phyloP scores from a whole-genome alignment of 805 yeast genomes.

The Candida yuanshanica region DNA sequence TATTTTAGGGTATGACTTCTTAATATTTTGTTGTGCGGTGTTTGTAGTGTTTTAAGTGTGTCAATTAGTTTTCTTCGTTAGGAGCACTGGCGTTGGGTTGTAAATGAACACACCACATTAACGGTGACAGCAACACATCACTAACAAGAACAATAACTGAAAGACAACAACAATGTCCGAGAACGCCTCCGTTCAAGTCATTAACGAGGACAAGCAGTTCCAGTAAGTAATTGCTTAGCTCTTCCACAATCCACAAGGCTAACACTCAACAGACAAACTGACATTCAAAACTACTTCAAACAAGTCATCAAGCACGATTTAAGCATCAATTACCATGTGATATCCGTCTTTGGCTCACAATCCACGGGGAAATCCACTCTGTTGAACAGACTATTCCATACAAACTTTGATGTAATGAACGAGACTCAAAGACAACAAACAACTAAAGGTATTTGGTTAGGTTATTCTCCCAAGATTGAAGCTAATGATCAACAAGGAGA shows the following conservation, averaged over 20 bases:
- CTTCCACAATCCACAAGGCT: not conserved
- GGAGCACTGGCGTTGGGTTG: too few species aligned
- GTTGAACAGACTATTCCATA: conserved; percentile 78
- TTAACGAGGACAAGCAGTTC: conserved; percentile 47
- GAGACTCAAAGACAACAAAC: conserved; percentile 84
- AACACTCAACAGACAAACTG: conserved; percentile 5
- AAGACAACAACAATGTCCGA: not conserved
- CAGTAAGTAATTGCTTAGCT: conserved; percentile 19
- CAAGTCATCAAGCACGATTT: conserved; percentile 34
- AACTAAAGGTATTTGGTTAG: conserved; percentile 78
- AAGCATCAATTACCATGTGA: conserved; percentile 79
- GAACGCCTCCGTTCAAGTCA: conserved; percentile 41
- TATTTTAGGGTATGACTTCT: too few species aligned
- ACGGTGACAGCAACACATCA: too few species aligned
- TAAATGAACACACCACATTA: too few species aligned
- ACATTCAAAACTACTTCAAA: conserved; percentile 23
- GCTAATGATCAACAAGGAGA: conserved; percentile 14
- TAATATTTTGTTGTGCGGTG: too few species aligned
- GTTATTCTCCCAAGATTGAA: conserved; percentile 43
- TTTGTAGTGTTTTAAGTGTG: too few species aligned
- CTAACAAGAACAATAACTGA: not conserved
- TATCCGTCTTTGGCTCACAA: conserved; percentile 95
- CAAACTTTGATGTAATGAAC: conserved; percentile 90
- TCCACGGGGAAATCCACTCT: conserved; percentile 95
- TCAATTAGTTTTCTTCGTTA: too few species aligned